Evolutionary conservation across 2,329 filamentous ascomycete genomes (phyloP).

Genomic region (Monilinia polystroma): DNA sequence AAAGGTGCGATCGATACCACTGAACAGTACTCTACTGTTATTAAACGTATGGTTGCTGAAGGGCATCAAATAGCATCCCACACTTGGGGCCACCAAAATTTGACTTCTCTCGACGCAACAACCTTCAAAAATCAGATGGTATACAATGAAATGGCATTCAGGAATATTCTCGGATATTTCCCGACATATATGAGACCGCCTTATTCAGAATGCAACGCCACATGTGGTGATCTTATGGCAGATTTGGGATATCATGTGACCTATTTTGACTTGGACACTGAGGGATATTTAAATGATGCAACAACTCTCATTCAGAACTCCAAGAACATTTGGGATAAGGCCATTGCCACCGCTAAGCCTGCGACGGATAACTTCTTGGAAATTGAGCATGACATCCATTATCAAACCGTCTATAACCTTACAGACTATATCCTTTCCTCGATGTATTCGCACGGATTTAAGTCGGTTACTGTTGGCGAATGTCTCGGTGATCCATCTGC

Average conservation of each 20-base stretch:
- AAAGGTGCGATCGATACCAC: slow-evolving; percentile 41
- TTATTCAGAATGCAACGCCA: slow-evolving; percentile 47
- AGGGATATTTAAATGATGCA: slow-evolving; percentile 49
- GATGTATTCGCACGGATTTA: slow-evolving; percentile 42
- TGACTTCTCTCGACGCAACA: slow-evolving; percentile 46
- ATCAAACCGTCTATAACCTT: slow-evolving; percentile 42
- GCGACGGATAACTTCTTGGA: slow-evolving; percentile 44
- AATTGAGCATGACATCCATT: slow-evolving; percentile 49
- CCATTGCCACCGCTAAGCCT: slow-evolving; percentile 29
- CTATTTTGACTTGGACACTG: slow-evolving; percentile 48
- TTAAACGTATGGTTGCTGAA: slow-evolving; percentile 41
- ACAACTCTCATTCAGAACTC: slow-evolving; percentile 48
- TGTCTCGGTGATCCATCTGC: slow-evolving; percentile 47
- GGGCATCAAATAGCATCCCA: slow-evolving; percentile 61
- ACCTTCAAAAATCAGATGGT: slow-evolving; percentile 50
- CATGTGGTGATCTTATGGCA: slow-evolving; percentile 42
- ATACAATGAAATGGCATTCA: slow-evolving; percentile 55
- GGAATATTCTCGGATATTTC: slow-evolving; percentile 55
- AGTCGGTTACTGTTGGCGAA: slow-evolving; percentile 48
- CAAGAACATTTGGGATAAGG: slow-evolving; percentile 44
- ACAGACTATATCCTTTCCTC: slow-evolving; percentile 41
- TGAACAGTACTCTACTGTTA: slow-evolving; percentile 48
- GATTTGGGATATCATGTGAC: slow-evolving; percentile 49
- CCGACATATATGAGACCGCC: slow-evolving; percentile 54
- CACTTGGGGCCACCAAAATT: slow-evolving; percentile 54